Percentiles rank a stretch among this genome's conserved stretches.
These are phyloP conservation scores for Batrachochytrium dendrobatidis DNA, from an alignment of 371 early-diverging fungal genomes.

Conservation along the genomic window DNA sequence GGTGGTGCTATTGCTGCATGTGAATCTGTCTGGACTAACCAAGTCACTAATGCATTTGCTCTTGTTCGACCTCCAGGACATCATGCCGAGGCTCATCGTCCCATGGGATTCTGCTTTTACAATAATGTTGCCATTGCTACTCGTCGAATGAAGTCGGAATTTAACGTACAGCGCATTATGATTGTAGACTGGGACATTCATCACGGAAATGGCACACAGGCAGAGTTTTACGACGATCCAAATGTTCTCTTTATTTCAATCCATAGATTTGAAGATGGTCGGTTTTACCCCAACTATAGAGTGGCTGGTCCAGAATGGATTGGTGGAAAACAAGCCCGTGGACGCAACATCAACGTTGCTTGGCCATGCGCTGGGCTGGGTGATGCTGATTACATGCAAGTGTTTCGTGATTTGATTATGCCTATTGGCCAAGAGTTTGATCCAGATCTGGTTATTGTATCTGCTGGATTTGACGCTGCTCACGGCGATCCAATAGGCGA, in stretches of 20 bases:
- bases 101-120: constrained; percentile 79
- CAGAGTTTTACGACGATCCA: constrained; percentile 65
- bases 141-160: constrained; percentile 40
- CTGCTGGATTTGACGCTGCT: constrained; percentile 91
- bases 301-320: constrained; percentile 48
- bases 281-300: constrained; percentile 65
- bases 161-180: constrained; percentile 52
- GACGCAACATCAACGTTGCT: constrained; percentile 79
- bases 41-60: constrained; percentile 72
- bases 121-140: constrained; percentile 84
- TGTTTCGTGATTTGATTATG: constrained; percentile 67
- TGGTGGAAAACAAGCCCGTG: constrained; percentile 59
- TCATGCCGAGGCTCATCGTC: constrained; percentile 65
- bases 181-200: constrained; percentile 96
- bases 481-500: constrained; percentile 76
- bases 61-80: constrained; percentile 71
- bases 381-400: constrained; percentile 81
- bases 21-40: constrained; percentile 54
- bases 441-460: constrained; percentile 78
- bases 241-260: constrained; percentile 76
- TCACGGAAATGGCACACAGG: constrained; percentile 88
- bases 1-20: constrained; percentile 63
- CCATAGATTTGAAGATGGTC: constrained; percentile 72
- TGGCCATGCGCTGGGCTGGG: constrained; percentile 72
- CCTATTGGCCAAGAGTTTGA: constrained; percentile 76